phyloP scores from a whole-genome alignment of 768 basidiomycete species.

The Trichaptum fuscoviolaceum region DNA sequence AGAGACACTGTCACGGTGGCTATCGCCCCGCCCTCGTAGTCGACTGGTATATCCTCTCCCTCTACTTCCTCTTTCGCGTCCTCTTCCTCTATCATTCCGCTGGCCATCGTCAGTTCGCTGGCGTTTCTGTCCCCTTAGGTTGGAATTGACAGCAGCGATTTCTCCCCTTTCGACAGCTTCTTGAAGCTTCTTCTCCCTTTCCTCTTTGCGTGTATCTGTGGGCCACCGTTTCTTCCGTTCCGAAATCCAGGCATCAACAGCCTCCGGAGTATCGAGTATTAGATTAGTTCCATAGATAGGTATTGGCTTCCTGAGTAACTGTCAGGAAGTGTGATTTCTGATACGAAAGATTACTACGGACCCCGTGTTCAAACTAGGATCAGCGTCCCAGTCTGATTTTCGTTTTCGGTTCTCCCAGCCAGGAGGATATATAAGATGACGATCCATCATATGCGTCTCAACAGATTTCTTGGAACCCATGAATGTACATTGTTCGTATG shows the following conservation, averaged over 20 bases:
- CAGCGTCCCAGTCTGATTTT: slow-evolving; percentile 71
- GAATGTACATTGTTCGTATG: slow-evolving; percentile 60
- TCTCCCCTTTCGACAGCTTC: slow-evolving; percentile 83
- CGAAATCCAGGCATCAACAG: slow-evolving; percentile 77
- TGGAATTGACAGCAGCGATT: slow-evolving; percentile 43
- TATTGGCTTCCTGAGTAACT: slow-evolving; percentile 51
- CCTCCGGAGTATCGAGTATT: slow-evolving; percentile 73
- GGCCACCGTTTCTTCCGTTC: slow-evolving; percentile 90
- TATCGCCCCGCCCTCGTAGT: slow-evolving; percentile 7
- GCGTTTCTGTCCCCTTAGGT: slow-evolving; percentile 39
- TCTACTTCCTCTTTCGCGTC: slow-evolving; percentile 26
- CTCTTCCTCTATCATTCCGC: slow-evolving; percentile 20
- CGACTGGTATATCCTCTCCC: slow-evolving; percentile 23
- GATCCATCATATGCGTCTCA: slow-evolving; percentile 83
- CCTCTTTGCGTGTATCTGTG: slow-evolving; percentile 57
- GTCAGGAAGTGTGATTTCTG: background rate
- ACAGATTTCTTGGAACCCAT: slow-evolving; percentile 64
- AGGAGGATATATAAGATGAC: slow-evolving; percentile 78
- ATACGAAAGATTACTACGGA: slow-evolving; percentile 24
- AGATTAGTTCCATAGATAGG: slow-evolving; percentile 78
- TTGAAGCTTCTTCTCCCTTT: slow-evolving; percentile 75
- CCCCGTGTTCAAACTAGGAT: slow-evolving; percentile 71
- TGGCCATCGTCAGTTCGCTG: slow-evolving; percentile 26
- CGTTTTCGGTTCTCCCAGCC: slow-evolving; percentile 58
- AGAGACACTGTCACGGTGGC: background rate